Evolutionary conservation across 352 stramenopile genomes (phyloP).

Genomic region (Plasmopara halstedii): DNA sequence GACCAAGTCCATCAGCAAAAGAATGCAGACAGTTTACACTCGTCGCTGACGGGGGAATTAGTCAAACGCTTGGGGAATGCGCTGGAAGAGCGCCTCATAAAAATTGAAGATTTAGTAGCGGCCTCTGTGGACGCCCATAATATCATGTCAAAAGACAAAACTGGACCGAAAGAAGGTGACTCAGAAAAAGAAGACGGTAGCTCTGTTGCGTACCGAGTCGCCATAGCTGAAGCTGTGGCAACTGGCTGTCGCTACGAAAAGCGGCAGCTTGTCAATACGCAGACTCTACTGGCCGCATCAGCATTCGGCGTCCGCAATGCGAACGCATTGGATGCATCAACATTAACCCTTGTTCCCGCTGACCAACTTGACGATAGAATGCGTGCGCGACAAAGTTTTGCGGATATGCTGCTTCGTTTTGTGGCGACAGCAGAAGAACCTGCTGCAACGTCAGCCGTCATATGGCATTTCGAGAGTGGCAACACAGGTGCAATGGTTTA

Average conservation of each 20-base stretch:
- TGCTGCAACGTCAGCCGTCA: not conserved
- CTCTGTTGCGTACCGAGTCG: conserved; percentile 9
- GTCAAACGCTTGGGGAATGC: conserved; percentile 12
- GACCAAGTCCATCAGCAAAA: conserved; percentile 1
- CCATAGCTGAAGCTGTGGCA: conserved; percentile 17
- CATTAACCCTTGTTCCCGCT: not conserved
- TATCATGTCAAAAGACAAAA: not conserved
- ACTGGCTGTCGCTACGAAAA: conserved; percentile 17
- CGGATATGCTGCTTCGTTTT: conserved; percentile 21
- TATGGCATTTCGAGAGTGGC: conserved; percentile 8
- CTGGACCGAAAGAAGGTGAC: not conserved
- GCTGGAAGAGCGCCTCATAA: conserved; percentile 18
- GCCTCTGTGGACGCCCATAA: conserved; percentile 5
- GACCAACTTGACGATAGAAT: conserved; percentile 25
- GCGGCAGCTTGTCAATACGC: not conserved
- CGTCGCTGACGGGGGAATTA: conserved; percentile 5
- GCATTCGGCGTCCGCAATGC: conserved; percentile 16
- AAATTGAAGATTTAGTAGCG: conserved; percentile 19
- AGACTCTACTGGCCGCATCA: not conserved
- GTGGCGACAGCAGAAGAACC: conserved; percentile 2
- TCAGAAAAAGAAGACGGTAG: not conserved
- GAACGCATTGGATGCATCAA: not conserved
- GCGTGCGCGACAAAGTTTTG: conserved; percentile 26
- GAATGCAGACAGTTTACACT: not conserved
- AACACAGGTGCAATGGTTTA: conserved; percentile 5